Base-by-base conservation (phyloP, 148 eudicot genomes). In the Spergularia marina region DNA sequence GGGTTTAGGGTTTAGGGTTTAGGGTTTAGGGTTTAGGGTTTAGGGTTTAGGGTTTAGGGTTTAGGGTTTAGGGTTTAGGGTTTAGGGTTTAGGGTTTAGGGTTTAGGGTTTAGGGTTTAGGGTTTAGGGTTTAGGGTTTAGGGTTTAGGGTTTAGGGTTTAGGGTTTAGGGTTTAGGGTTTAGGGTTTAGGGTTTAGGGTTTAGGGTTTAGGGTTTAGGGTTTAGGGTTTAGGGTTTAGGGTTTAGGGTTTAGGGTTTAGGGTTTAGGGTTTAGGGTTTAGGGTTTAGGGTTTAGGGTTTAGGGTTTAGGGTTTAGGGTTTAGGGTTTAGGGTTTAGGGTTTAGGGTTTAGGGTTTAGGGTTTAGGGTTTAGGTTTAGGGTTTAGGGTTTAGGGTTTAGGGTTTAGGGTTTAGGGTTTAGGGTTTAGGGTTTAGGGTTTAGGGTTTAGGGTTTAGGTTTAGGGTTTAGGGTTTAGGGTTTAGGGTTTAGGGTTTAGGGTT, bases 51-150 rank as follows among this genome's bases (percentile, higher is more conserved):
- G 80, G 79, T 77, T 77, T 70, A 71, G 80, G 80, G 74, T 77
- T 77, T 58, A 61, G 80, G 80, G 74, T 77, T 77, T 58, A 61
- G 80, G 80, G 74, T 77, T 77, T 58, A 61, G 80, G 80, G 79
- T 77, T 77, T 77, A 77, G 80, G 80, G 80, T 70, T 77, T 77
- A 77, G 80, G 80, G 80, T 70, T 77, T 77, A 77, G 80, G 80
- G 80, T 70, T 77, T 76, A 77, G 80, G 80, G 80, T 70, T 77
- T 71, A 77, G 80, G 80, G 80, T 70, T 77, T 71, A 60, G 80
- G 80, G 75, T 77, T 77, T 70, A 71, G 80, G 80, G 80, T 77
- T 77, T 77, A 70, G 75, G 80, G 79, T 68, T 76, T 76, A 59
- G 74, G 79, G 79, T 70, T 77, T 77, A 70, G 75, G 80, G 80